phyloP scores from a whole-genome alignment of 1,284 basidiomycete species.

The Malassezia sp. region DNA sequence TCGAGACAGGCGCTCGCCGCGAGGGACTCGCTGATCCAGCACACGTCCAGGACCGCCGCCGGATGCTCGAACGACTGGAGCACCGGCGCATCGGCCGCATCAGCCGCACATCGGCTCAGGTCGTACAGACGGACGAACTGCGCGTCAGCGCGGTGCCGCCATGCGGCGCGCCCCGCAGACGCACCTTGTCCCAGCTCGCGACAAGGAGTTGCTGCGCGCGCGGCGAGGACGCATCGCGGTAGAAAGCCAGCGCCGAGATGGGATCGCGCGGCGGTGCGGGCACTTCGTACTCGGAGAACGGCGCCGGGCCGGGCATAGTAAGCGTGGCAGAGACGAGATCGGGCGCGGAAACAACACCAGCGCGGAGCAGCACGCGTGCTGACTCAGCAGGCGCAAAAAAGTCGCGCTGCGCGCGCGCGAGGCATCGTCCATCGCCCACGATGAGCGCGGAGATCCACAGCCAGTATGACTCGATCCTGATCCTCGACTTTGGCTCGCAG shows the following conservation, averaged over 20 bases:
- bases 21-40: slow-evolving; percentile 26
- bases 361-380: neutral
- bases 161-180: neutral
- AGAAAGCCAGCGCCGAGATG: slow-evolving; percentile 25
- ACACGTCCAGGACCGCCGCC: slow-evolving; percentile 40
- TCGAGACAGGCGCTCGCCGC: slow-evolving; percentile 37
- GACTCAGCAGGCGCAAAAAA: neutral
- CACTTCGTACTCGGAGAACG: slow-evolving; percentile 16
- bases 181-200: slow-evolving; percentile 33
- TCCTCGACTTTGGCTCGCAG: slow-evolving; percentile 96
- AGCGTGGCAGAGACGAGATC: neutral
- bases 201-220: slow-evolving; percentile 22
- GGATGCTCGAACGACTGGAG: slow-evolving; percentile 34
- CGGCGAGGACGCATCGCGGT: slow-evolving; percentile 11
- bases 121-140: slow-evolving; percentile 30
- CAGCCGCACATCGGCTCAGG: slow-evolving; percentile 7
- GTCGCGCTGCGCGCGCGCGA: neutral
- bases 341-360: neutral
- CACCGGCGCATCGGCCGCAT: slow-evolving; percentile 4
- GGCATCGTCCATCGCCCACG: slow-evolving; percentile 7
- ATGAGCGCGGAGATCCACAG: slow-evolving; percentile 62
- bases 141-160: neutral
- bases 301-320: neutral
- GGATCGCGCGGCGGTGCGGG: slow-evolving; percentile 20
- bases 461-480: slow-evolving; percentile 90